These are phyloP conservation scores for Auxenochlorella pyrenoidosa DNA, from an alignment of 139 green algal genomes.

Conservation along the genomic window DNA sequence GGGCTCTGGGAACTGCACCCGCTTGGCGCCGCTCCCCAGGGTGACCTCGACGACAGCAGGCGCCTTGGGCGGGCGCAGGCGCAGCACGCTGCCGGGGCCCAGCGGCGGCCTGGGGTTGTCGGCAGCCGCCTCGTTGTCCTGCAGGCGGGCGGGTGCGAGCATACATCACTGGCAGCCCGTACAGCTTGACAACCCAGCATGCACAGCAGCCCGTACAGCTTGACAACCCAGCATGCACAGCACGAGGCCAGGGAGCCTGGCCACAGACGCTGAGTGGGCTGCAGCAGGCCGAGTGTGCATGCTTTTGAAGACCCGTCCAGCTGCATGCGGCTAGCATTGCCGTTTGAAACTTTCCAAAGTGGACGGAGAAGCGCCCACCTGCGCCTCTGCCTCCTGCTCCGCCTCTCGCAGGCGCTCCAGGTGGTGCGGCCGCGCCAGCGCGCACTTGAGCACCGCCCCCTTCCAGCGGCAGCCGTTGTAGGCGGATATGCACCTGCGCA, in stretches of 20 bases:
- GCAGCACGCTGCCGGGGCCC: slow-evolving; percentile 2
- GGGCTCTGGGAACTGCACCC: not conserved
- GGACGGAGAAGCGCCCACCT: not conserved
- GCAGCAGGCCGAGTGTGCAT: no score
- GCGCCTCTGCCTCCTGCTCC: not conserved
- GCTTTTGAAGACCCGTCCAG: no score
- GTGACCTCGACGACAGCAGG: not conserved
- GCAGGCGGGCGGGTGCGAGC: not conserved
- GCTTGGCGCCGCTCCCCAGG: slow-evolving; percentile 18
- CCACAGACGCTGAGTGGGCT: no score
- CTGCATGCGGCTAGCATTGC: no score
- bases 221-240: not conserved
- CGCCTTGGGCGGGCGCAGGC: not conserved
- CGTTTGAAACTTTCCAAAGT: no score
- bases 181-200: not conserved
- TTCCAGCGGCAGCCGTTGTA: slow-evolving; percentile 73
- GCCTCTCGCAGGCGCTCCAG: slow-evolving; percentile 22
- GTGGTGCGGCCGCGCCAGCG: slow-evolving; percentile 23
- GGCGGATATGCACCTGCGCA: slow-evolving; percentile 39
- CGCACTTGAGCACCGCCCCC: slow-evolving; percentile 50
- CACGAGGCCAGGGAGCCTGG: not conserved
- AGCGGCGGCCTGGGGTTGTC: slow-evolving; percentile 6
- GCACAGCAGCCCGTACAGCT: no score
- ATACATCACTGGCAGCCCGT: no score
- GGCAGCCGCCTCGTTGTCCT: no score